phyloP scores from a whole-genome alignment of 2,329 filamentous ascomycete species.

The Colletotrichum abscissum region DNA sequence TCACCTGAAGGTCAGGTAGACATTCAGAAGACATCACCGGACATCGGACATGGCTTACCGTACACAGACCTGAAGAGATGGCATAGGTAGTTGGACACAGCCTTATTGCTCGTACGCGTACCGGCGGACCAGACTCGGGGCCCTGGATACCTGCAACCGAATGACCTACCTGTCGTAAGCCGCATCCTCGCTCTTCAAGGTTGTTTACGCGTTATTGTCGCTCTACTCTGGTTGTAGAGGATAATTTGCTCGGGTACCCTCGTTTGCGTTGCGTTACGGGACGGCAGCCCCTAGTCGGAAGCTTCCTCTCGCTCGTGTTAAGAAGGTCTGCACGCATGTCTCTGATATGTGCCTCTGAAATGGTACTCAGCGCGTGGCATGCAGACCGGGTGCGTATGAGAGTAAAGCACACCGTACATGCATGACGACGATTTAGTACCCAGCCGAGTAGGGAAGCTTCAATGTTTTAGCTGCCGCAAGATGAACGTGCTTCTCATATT shows the following conservation, averaged over 20 bases:
- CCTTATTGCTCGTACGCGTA: slow-evolving; percentile 5
- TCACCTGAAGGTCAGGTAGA: background rate
- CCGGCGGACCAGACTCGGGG: background rate
- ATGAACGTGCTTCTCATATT: background rate
- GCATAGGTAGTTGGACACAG: slow-evolving; percentile 13
- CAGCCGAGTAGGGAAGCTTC: slow-evolving; percentile 10
- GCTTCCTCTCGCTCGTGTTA: background rate
- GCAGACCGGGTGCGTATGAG: slow-evolving; percentile 2
- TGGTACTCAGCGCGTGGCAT: slow-evolving; percentile 2
- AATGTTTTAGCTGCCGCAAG: background rate
- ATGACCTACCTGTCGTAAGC: background rate
- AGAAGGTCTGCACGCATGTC: slow-evolving; percentile 1
- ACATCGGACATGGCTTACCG: slow-evolving; percentile 10
- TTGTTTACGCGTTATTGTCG: background rate
- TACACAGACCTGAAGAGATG: background rate
- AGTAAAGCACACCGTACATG: background rate
- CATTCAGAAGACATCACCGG: background rate
- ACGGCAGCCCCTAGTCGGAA: background rate
- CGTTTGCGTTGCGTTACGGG: background rate
- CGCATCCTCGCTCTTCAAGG: slow-evolving; percentile 1
- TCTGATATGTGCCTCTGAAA: slow-evolving; percentile 4
- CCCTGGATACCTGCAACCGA: background rate
- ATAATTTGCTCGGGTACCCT: background rate
- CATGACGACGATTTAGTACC: slow-evolving; percentile 15
- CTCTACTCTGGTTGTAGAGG: background rate